phyloP scores from a whole-genome alignment of 2,329 filamentous ascomycete species.

The Stachybotrys chartarum region DNA sequence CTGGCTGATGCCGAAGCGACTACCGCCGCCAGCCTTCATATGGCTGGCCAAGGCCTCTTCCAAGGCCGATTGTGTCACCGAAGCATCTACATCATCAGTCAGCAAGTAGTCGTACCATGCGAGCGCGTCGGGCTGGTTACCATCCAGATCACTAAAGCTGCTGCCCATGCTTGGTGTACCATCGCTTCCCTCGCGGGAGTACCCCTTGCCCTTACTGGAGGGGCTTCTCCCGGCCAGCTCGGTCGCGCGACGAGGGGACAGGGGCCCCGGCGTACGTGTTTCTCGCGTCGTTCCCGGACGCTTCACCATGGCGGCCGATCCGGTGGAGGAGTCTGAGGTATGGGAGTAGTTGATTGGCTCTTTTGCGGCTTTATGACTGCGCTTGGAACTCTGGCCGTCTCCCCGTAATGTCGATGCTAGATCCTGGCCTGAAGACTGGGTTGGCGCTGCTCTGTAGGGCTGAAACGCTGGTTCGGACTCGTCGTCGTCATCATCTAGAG shows the following conservation, averaged over 20 bases:
- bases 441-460: conserved; percentile 32
- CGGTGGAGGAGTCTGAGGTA: conserved; percentile 57
- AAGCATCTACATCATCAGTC: conserved; percentile 50
- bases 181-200: conserved; percentile 58
- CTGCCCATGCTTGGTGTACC: conserved; percentile 76
- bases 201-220: conserved; percentile 38
- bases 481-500: conserved; percentile 46
- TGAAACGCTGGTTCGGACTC: conserved; percentile 51
- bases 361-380: conserved; percentile 22
- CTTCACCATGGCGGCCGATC: conserved; percentile 37
- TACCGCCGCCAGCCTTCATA: conserved; percentile 28
- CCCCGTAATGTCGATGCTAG: conserved; percentile 46
- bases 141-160: conserved; percentile 80
- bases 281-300: conserved; percentile 22
- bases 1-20: conserved; percentile 61
- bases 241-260: conserved; percentile 52
- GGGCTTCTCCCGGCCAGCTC: conserved; percentile 52
- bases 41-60: conserved; percentile 66
- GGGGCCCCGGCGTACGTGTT: conserved; percentile 31
- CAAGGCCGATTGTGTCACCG: conserved; percentile 71
- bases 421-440: conserved; percentile 32
- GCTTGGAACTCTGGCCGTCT: conserved; percentile 27
- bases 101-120: not conserved
- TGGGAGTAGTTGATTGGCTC: conserved; percentile 38
- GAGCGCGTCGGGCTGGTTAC: conserved; percentile 28